Percentiles rank a stretch among this genome's conserved stretches.
These are phyloP conservation scores for Gigaspora rosea DNA, from an alignment of 192 early-diverging fungal genomes.

Conservation along the genomic window DNA sequence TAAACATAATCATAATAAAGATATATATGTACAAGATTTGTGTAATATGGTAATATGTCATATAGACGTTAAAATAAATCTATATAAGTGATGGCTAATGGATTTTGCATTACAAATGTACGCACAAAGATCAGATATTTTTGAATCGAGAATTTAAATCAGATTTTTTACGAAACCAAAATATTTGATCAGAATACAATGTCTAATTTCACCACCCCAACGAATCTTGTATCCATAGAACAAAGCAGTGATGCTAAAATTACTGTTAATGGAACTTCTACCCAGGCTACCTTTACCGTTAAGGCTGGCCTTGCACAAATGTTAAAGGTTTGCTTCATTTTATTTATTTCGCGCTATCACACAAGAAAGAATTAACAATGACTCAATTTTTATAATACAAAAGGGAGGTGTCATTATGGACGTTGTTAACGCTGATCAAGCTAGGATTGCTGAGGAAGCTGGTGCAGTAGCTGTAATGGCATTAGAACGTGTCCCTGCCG, in stretches of 20 bases:
- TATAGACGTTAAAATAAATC: no score
- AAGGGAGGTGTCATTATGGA: conserved; percentile 99
- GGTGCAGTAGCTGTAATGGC: conserved; percentile 98
- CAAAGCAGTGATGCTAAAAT: not conserved
- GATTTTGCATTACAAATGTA: no score
- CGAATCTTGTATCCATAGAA: no score
- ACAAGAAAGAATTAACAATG: not conserved
- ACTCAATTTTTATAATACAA: conserved; percentile 16
- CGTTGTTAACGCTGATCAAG: conserved; percentile 96
- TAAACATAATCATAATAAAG: no score
- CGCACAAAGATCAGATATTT: no score
- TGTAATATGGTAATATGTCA: no score
- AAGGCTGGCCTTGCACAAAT: conserved; percentile 97
- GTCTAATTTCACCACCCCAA: no score
- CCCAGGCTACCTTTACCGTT: conserved; percentile 69
- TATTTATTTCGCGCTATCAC: not conserved
- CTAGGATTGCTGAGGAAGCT: conserved; percentile 94
- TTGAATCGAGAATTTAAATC: no score
- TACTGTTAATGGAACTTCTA: conserved; percentile 29
- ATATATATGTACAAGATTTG: no score
- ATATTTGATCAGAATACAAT: no score
- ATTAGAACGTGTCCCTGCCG: conserved; percentile 95
- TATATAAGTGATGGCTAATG: no score
- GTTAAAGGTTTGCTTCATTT: conserved; percentile 74
- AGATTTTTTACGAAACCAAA: no score